A percentile compares a stretch with the other conserved stretches of the same genome.
Conservation (phyloP, 2,329 filamentous ascomycete species). For the Aspergillus versicolor region DNA sequence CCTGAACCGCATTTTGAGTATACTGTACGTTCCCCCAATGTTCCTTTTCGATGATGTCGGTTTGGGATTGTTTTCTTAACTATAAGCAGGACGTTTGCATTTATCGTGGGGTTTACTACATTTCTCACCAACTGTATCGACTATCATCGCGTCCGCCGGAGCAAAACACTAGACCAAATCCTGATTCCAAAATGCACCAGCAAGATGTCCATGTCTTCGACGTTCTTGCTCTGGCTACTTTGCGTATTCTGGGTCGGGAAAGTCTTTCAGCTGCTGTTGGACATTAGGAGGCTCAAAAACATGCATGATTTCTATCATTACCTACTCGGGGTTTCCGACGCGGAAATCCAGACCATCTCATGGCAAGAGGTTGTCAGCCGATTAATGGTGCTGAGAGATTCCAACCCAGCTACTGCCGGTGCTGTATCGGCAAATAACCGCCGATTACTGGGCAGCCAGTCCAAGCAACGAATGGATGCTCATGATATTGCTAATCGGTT, state of each 20-base stretch:
- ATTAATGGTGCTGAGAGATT: slow-evolving; percentile 78
- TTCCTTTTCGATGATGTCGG: neutral
- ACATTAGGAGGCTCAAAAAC: slow-evolving; percentile 69
- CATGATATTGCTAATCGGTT: slow-evolving; percentile 95
- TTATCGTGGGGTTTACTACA: slow-evolving; percentile 78
- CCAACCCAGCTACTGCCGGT: slow-evolving; percentile 78
- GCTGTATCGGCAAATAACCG: slow-evolving; percentile 59
- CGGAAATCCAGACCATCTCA: slow-evolving; percentile 89
- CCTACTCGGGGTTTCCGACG: slow-evolving; percentile 76
- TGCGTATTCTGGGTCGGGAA: slow-evolving; percentile 84
- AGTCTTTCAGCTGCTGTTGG: slow-evolving; percentile 69
- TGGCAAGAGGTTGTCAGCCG: slow-evolving; percentile 89
- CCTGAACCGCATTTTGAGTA: slow-evolving; percentile 67
- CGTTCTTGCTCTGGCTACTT: slow-evolving; percentile 78
- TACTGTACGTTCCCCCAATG: slow-evolving; percentile 58
- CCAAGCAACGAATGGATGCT: slow-evolving; percentile 90
- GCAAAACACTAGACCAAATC: slow-evolving; percentile 61
- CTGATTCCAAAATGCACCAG: slow-evolving; percentile 72
- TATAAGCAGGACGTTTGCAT: slow-evolving; percentile 66
- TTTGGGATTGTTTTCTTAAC: neutral
- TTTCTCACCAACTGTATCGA: slow-evolving; percentile 85
- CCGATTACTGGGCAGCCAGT: slow-evolving; percentile 73
- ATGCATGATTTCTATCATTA: slow-evolving; percentile 85
- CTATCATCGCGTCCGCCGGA: slow-evolving; percentile 68
- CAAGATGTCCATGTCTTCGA: slow-evolving; percentile 73